Evolutionary conservation across 2,329 filamentous ascomycete species (phyloP).

Genomic region (Hirsutella minnesotensis): DNA sequence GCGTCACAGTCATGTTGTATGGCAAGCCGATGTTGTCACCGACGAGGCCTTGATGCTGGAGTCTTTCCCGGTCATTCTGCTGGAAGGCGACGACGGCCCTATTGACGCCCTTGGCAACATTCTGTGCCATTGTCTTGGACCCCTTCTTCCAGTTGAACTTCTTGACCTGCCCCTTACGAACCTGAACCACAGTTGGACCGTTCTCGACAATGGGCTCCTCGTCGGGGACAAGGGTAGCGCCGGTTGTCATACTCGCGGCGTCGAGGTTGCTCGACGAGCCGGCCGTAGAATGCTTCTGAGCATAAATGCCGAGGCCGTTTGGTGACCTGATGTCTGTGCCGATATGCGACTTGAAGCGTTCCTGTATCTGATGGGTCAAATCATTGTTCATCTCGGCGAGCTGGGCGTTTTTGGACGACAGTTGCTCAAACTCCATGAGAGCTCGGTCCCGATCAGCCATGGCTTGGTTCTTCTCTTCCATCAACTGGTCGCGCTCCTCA

Average conservation of each 20-base stretch:
- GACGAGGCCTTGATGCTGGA: slow-evolving; percentile 39
- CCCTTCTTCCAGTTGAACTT: slow-evolving; percentile 99
- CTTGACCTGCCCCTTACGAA: slow-evolving; percentile 84
- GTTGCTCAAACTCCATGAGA: slow-evolving; percentile 87
- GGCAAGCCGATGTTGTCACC: slow-evolving; percentile 57
- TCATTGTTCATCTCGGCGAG: slow-evolving; percentile 93
- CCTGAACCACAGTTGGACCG: slow-evolving; percentile 88
- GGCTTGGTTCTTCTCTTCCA: slow-evolving; percentile 75
- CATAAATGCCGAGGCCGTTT: slow-evolving; percentile 47
- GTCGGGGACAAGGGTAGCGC: slow-evolving; percentile 47
- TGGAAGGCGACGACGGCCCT: slow-evolving; percentile 71
- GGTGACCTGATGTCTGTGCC: slow-evolving; percentile 34
- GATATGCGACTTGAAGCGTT: slow-evolving; percentile 74
- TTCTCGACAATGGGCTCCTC: slow-evolving; percentile 57
- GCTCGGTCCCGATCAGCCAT: slow-evolving; percentile 83
- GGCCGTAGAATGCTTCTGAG: slow-evolving; percentile 37
- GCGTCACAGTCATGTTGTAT: slow-evolving; percentile 54
- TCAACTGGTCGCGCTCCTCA: slow-evolving; percentile 64
- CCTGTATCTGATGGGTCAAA: slow-evolving; percentile 86
- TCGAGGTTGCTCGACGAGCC: slow-evolving; percentile 41
- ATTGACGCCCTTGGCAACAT: slow-evolving; percentile 87
- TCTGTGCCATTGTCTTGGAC: slow-evolving; percentile 85
- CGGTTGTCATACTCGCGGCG: slow-evolving; percentile 40
- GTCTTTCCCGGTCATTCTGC: slow-evolving; percentile 44
- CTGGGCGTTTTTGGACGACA: slow-evolving; percentile 90